Evolutionary conservation across 306 rosid genomes (phyloP), one percentile per base, ranked within the genome.

Genomic region (Vicia villosa): DNA sequence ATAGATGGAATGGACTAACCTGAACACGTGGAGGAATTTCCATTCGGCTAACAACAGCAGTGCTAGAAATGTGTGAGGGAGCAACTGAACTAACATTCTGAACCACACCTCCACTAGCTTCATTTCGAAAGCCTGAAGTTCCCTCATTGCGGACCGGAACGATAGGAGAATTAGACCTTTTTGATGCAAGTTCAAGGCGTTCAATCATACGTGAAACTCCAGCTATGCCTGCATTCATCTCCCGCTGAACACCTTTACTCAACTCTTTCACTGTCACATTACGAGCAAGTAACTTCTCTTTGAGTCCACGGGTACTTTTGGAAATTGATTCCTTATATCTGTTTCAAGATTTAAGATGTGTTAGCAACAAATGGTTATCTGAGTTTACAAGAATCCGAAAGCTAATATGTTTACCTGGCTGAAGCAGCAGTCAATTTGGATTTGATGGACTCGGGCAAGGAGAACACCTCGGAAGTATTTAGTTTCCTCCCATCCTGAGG

Each of bases 171-270:
- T 55, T 72, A 13, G 84, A 61, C 70, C 75, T 74, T 73, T 88
- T 93, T 24, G 98, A 78, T 72, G 83, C n/a, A 71, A 93, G 85
- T 77, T 93, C 98, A 17, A 93, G 77, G 77, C 97, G 97, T 75
- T 94, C 97, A 12, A 94, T 88, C 88, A 94, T 90, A 19, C 91
- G 77, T 26, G 91, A 72, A 68, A 90, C 91, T 60, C 95, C 91
- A 57, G 98, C 86, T 4, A 93, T 82, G 73, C 98, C 93, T 10
- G 96, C 98, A 79, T 71, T 89, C 89, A 93, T 86, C 83, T 93
- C 98, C 12, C 97, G 96, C 78, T 87, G 94, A 63, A 90, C 96
- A 75, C 92, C 98, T 83, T 83, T 88, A 80, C 96, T 88, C 69
- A 94, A 77, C 83, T 90, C 98, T 83, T 88, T 94, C n/a, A 94